Percentiles rank a stretch among this genome's conserved stretches.
Evolutionary conservation across 2,329 filamentous ascomycete genomes (phyloP).

Genomic region (Neopestalotiopsis sp.): DNA sequence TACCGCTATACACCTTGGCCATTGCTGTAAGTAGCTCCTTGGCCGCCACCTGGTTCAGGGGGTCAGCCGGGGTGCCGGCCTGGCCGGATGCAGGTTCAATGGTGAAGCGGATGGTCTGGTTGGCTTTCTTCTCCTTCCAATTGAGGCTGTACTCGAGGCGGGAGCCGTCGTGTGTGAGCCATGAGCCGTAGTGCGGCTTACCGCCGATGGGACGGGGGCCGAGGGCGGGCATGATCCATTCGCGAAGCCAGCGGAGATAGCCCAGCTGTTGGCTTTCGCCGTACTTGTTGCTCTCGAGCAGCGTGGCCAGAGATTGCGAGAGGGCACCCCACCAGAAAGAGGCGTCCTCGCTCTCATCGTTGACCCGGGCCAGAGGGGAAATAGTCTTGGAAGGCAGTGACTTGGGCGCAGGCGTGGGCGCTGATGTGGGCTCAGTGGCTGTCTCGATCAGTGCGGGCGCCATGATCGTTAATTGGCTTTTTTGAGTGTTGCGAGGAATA

Average conservation of each 20-base stretch:
- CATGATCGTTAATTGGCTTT: no score
- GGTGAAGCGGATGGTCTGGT: neutral
- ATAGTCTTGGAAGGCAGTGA: neutral
- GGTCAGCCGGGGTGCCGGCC: neutral
- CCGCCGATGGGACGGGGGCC: neutral
- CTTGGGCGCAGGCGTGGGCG: neutral
- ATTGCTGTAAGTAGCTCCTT: neutral
- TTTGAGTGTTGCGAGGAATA: no score
- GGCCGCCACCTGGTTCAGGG: neutral
- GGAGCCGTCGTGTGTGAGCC: neutral
- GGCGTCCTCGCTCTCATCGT: neutral
- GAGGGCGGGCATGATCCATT: neutral
- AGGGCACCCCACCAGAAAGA: neutral
- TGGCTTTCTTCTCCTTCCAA: neutral
- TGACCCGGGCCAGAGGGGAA: neutral
- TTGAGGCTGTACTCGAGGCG: neutral
- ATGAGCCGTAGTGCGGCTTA: neutral
- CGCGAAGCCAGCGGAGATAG: neutral
- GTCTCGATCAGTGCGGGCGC: neutral
- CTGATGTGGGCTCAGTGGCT: neutral
- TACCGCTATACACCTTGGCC: neutral
- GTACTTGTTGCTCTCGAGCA: neutral
- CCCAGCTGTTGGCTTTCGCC: neutral
- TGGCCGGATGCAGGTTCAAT: neutral
- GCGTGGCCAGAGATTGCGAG: neutral